Evolutionary conservation across 1,284 basidiomycete species (phyloP).

Genomic region (Apiotrichum sp.): DNA sequence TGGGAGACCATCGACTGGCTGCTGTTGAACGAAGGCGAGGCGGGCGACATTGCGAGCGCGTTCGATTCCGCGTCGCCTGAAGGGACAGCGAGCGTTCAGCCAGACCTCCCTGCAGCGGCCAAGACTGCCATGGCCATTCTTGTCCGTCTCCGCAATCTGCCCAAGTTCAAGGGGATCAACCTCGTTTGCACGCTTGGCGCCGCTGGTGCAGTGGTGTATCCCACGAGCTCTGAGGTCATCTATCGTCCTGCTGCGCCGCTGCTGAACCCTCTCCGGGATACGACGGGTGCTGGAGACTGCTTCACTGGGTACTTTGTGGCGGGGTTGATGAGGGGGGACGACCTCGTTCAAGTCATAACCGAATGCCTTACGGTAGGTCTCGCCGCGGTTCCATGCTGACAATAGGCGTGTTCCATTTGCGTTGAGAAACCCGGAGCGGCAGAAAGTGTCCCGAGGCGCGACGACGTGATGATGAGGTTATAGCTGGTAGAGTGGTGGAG

Average conservation of each 20-base stretch:
- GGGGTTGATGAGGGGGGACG: slow-evolving; percentile 33
- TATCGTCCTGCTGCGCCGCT: slow-evolving; percentile 30
- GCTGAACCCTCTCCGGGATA: slow-evolving; percentile 32
- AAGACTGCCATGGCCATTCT: slow-evolving; percentile 6
- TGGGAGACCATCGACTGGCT: slow-evolving; percentile 51
- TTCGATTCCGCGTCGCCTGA: slow-evolving; percentile 9
- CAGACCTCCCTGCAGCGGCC: not conserved
- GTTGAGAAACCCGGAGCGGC: slow-evolving; percentile 7
- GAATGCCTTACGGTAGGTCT: slow-evolving; percentile 2
- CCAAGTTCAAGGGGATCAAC: not conserved
- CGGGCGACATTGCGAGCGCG: slow-evolving; percentile 25
- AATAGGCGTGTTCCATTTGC: slow-evolving; percentile 7
- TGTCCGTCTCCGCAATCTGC: not conserved
- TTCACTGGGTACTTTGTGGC: slow-evolving; percentile 46
- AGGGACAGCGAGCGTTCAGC: not conserved
- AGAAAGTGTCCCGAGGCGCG: slow-evolving; percentile 5
- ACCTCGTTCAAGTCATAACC: not conserved
- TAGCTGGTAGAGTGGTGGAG: too few relatives aligned
- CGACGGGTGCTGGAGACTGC: slow-evolving; percentile 47
- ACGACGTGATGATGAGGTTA: slow-evolving; percentile 2
- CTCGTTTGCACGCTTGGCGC: slow-evolving; percentile 5
- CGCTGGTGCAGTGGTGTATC: slow-evolving; percentile 35
- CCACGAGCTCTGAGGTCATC: slow-evolving; percentile 3
- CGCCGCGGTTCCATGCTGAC: not conserved
- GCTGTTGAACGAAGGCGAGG: slow-evolving; percentile 54